Evolutionary conservation across 2,329 filamentous ascomycete genomes (phyloP), one percentile per base, ranked within the genome.

Genomic region (Arthrobotrys sphaeroides): DNA sequence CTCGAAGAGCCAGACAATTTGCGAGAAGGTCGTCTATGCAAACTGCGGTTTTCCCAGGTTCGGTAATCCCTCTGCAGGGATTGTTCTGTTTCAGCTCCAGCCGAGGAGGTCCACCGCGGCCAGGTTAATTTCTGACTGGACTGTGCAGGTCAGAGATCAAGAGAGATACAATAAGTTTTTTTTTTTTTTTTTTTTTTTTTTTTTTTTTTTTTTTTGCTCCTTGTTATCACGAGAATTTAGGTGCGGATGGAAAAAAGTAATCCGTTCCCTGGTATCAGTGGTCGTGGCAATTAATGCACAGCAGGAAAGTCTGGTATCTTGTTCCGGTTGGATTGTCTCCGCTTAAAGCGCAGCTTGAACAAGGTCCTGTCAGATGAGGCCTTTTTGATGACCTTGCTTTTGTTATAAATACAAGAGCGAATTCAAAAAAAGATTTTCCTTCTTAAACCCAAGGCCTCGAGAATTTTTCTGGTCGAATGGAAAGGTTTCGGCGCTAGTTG

Each of bases 11-110:
- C 70, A 74, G 55, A 74, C 72, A 69, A 69, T 75, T 75, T 74
- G 70, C 72, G 72, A 69, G 65, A 18, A 49, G 24, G 53, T 42
- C 26, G 64, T 69, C 72, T 64, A 68, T 69, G 72, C 72, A 65
- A 69, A 69, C 55, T 68, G 64, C 64, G 40, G 64, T 64, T 74
- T 53, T 75, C 53, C 72, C 72, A 75, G 72, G 72, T 75, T 75
- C 57, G 72, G 64, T 62, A 69, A 75, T 68, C 64, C 64, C 55
- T 69, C 64, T 51, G 47, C 72, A 75, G 72, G 72, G 72, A 69
- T 75, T 18, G 20, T 33, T 49, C 59, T 40, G 72, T 75, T 75
- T 75, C 72, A 75, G 72, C 64, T 75, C 57, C 62, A 67, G 70
- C 70, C 70, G 62, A 62, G 43, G 53, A 65, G 51, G 68, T 73